Base-by-base conservation (phyloP, 345 rosid genomes). In the Melastoma malabathricum region DNA sequence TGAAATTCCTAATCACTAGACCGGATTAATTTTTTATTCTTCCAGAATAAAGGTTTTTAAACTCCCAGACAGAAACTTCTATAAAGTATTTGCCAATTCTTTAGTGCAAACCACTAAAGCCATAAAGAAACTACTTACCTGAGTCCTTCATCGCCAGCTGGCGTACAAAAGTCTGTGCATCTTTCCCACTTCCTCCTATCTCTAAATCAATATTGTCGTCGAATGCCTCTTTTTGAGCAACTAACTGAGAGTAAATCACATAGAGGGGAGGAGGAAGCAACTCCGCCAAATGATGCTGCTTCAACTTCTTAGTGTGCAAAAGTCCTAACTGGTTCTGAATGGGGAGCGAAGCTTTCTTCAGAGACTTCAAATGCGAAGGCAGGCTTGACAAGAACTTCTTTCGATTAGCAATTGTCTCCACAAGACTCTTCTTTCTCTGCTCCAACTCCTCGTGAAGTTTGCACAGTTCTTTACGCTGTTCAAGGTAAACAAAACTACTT, bases 341-440 rank as follows among this genome's bases (percentile, higher is more conserved):
- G 5, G 98, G 98, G 66, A 84, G 60, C 1, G 89, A 84, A 10
- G 86, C 96, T 70, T 87, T 92, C 95, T 87, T 87, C 22, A 92
- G 74, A 38, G 96, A 74, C 62, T 92, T 87, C 45, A 92, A 85
- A 56, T 79, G 95, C 16, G 88, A 70, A 2, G 96, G 96, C 43
- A 87, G 82, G 65, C 84, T 84, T 0, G 83, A 80, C 48, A 87
- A 62, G 74, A 79, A 87, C 79, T 92, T 92, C 66, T 70, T 87
- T 47, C 95, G 66, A 61, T 82, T 84, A 13, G 90, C 87, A 61
- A 82, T 77, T 3, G 69, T 73, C 75, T 84, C 95, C 67, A 71
- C 10, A 56, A 92, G 72, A 53, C 77, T 54, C 62, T 79, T 84
- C 78, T 80, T 87, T 9, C 60, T 76, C 23, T 77, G 69, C 52